Base-by-base conservation (phyloP, 441 rosid species). In the Pelargonium fulgidum region DNA sequence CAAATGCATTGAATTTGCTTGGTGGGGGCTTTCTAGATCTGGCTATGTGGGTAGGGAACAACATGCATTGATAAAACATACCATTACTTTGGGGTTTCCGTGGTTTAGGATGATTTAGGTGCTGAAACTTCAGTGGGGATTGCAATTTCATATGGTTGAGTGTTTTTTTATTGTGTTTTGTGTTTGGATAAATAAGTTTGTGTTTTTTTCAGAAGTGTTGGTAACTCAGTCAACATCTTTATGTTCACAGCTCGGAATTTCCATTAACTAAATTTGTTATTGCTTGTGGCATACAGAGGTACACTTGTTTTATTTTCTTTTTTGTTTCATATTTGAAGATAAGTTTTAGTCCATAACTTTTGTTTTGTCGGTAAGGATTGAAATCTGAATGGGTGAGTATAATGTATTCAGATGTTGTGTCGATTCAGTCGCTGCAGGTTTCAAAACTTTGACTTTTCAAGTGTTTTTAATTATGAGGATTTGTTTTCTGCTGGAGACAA, bases 21-120 rank as follows among this genome's bases (percentile, higher is more conserved):
- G 61, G 61, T 54, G 11, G 61, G 61, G 61, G 61, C 7, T 54
- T 54, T 54, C 61, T 54, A 20, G 61, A 54, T 54, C 61, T 54
- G 24, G 24, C 17, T 54, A 54, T 16, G 17, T 9, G 22, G 22
- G 61, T 7, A 3, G 17, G 11, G 61, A 54, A 54, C 61, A 17
- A 9, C 61, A 16, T 54, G 61, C 24, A 54, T 54, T 54, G 61
- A 17, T 19, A 16, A 54, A 54, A 54, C 24, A 54, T 19, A 17
- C 2, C 61, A 17, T 17, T 54, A 54, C 19, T 3, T 16, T 54
- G 19, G 10, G 17, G 61, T 54, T 54, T 54, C 19, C 20, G 17
- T 17, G 41, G 3, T 36, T 36, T 36, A 36, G 41, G 41, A 36
- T 54, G 11, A 54, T 54, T 24, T 54, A 16, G 61, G 19, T 17